These are phyloP conservation scores for Daldinia concentrica DNA, from an alignment of 495 filamentous ascomycete species.

Conservation along the genomic window DNA sequence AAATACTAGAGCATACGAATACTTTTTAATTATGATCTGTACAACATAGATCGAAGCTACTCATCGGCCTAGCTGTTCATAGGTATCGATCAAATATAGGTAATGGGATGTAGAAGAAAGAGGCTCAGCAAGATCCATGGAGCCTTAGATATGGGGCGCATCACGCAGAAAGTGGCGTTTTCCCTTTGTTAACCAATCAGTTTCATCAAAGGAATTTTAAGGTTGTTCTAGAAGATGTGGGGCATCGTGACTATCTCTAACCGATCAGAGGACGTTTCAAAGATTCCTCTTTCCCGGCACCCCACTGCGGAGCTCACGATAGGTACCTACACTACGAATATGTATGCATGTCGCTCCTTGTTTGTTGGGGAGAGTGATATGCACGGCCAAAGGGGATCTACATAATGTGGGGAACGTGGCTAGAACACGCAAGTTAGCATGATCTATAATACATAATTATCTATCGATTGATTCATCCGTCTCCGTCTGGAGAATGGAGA, in stretches of 20 bases:
- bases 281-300: constrained; percentile 21
- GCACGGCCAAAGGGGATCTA: background rate
- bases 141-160: constrained; percentile 13
- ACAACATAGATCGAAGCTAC: background rate
- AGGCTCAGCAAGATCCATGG: constrained; percentile 22
- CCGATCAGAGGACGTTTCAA: constrained; percentile 36
- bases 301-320: constrained; percentile 23
- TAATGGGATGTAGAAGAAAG: constrained; percentile 2
- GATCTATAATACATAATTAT: background rate
- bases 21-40: background rate
- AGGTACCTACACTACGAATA: too few species aligned
- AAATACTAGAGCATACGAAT: background rate
- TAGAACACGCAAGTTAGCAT: background rate
- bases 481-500: background rate
- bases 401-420: constrained; percentile 26
- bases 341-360: background rate
- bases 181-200: constrained; percentile 13
- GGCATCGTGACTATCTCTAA: constrained; percentile 11
- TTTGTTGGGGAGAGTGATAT: constrained; percentile 31
- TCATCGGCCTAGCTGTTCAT: background rate
- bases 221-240: constrained; percentile 41
- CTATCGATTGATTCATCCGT: background rate
- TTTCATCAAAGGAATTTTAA: constrained; percentile 14
- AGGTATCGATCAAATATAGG: background rate
- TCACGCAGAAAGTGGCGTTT: constrained; percentile 28